Evolutionary conservation across 1,284 basidiomycete genomes (phyloP).

Genomic region (Xanthoconium separans): DNA sequence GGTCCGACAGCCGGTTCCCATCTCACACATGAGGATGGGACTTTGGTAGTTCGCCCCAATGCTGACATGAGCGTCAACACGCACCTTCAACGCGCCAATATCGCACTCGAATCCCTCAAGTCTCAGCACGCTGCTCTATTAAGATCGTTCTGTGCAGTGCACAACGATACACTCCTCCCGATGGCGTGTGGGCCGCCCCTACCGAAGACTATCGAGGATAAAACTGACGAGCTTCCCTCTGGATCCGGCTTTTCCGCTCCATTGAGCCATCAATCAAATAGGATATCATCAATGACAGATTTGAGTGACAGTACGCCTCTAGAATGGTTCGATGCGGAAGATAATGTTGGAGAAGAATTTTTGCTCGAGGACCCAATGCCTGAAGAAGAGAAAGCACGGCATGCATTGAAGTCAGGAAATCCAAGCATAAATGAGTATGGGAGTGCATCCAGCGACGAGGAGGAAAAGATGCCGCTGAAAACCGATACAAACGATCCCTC

Average conservation of each 20-base stretch:
- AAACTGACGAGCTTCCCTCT: conserved; percentile 33
- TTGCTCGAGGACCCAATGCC: conserved; percentile 50
- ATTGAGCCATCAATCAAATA: conserved; percentile 39
- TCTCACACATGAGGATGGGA: conserved; percentile 26
- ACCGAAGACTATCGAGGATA: conserved; percentile 52
- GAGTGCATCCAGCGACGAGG: conserved; percentile 43
- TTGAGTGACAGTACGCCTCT: conserved; percentile 52
- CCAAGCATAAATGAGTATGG: conserved; percentile 41
- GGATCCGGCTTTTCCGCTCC: conserved; percentile 34
- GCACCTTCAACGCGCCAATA: conserved; percentile 42
- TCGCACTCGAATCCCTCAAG: conserved; percentile 54
- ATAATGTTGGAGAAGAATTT: conserved; percentile 67
- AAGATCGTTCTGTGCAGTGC: conserved; percentile 42
- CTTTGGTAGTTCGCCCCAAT: conserved; percentile 14
- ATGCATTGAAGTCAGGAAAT: conserved; percentile 40
- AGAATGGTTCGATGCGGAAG: conserved; percentile 72
- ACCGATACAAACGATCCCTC: conserved; percentile 12
- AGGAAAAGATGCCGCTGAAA: conserved; percentile 19
- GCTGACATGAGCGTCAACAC: conserved; percentile 11
- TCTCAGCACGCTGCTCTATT: conserved; percentile 54
- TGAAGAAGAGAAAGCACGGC: conserved; percentile 46
- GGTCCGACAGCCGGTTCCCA: conserved; percentile 19
- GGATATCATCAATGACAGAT: conserved; percentile 53
- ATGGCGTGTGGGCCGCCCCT: conserved; percentile 41
- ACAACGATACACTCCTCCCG: conserved; percentile 39